Evolutionary conservation across 2,329 filamentous ascomycete species (phyloP).

Genomic region (Tolypocladium paradoxum): DNA sequence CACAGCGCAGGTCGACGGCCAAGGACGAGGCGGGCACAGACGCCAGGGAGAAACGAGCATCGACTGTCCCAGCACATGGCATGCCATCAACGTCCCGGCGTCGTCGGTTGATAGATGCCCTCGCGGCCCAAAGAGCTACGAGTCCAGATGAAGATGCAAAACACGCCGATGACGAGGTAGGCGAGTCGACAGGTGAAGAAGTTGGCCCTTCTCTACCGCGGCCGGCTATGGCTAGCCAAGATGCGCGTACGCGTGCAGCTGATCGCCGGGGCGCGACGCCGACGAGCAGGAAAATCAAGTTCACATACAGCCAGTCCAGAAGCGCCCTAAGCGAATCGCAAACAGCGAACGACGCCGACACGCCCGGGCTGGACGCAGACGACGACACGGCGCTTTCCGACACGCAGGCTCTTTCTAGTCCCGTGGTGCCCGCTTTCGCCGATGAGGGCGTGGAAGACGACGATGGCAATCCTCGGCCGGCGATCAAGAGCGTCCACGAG

Average conservation of each 20-base stretch:
- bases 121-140: slow-evolving; percentile 4
- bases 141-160: neutral
- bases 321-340: slow-evolving; percentile 17
- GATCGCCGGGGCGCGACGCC: slow-evolving; percentile 15
- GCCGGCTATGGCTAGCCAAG: neutral
- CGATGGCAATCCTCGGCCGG: slow-evolving; percentile 32
- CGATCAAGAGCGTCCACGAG: slow-evolving; percentile 54
- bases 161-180: neutral
- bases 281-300: slow-evolving; percentile 20
- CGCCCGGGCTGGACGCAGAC: slow-evolving; percentile 1
- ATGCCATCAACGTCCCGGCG: neutral
- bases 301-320: slow-evolving; percentile 24
- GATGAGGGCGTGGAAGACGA: slow-evolving; percentile 21
- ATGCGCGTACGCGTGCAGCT: slow-evolving; percentile 10
- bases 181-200: neutral
- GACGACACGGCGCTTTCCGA: slow-evolving; percentile 13
- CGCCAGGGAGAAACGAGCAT: neutral
- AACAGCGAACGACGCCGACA: slow-evolving; percentile 12
- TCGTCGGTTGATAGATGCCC: slow-evolving; percentile 8
- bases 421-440: slow-evolving; percentile 11
- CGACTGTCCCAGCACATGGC: neutral
- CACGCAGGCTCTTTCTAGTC: slow-evolving; percentile 10
- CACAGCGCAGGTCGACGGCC: neutral
- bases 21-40: neutral
- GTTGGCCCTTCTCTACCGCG: neutral